These are phyloP conservation scores for Trichoderma simmonsii DNA, from an alignment of 2,329 filamentous ascomycete species.

Conservation along the genomic window DNA sequence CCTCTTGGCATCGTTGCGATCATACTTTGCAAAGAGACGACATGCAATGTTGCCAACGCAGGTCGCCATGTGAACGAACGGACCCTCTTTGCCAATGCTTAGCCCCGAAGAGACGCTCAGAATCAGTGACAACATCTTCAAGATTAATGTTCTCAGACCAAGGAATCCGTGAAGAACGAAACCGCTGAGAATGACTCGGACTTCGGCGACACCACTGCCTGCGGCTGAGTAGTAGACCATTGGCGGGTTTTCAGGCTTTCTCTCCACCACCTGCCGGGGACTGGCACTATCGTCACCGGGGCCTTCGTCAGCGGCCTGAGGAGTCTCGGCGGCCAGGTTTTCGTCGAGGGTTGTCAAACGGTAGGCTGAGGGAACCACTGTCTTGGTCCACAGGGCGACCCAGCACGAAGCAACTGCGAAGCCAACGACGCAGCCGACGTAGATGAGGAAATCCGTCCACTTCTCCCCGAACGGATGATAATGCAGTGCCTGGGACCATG, in stretches of 20 bases:
- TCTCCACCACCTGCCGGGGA: conserved; percentile 39
- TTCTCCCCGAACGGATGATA: conserved; percentile 44
- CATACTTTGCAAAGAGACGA: conserved; percentile 91
- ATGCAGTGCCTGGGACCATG: conserved; percentile 51
- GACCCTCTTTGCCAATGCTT: conserved; percentile 89
- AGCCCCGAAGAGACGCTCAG: conserved; percentile 89
- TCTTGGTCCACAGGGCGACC: conserved; percentile 86
- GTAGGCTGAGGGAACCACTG: conserved; percentile 84
- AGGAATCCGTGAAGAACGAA: conserved; percentile 97
- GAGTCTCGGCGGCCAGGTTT: conserved; percentile 70
- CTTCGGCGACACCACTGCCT: conserved; percentile 93
- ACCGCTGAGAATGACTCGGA: conserved; percentile 95
- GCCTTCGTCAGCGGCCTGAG: conserved; percentile 39
- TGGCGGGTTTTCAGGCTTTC: conserved; percentile 48
- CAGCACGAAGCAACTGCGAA: conserved; percentile 72
- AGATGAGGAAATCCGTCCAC: conserved; percentile 77
- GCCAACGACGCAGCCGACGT: conserved; percentile 66
- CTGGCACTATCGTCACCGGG: conserved; percentile 45
- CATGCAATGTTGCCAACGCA: conserved; percentile 95
- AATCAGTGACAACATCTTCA: conserved; percentile 81
- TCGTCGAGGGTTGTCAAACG: conserved; percentile 87
- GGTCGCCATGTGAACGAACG: conserved; percentile 95
- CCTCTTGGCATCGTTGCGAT: conserved; percentile 88
- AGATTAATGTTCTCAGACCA: conserved; percentile 77
- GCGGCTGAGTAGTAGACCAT: conserved; percentile 96